Base-by-base conservation (phyloP, 345 rosid genomes). In the Pistacia integerrima region DNA sequence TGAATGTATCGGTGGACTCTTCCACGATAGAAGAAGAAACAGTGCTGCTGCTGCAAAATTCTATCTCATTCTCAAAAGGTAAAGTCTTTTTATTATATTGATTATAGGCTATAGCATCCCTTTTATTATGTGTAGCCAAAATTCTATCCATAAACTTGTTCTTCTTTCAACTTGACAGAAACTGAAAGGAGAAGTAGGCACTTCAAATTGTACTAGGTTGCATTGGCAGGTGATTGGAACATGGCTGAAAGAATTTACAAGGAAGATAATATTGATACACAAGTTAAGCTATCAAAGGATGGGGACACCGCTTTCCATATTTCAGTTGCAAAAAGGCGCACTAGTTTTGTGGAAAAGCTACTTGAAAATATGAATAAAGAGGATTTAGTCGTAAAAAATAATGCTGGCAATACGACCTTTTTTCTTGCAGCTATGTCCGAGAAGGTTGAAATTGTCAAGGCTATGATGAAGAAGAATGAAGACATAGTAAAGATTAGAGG, bases 181-280 rank as follows among this genome's bases (percentile, higher is more conserved):
- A 22, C 22, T 22, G 22, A 22, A 22, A 22, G 22, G 22, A 22
- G 22, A 22, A 22, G 22, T 22, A 22, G 22, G 22, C 22, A 22
- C 22, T 22, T 22, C 20, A 36, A 65, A 4, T 12, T 78, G 33
- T 72, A 66, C 56, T 71, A 36, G 16, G 77, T 74, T 33, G 81
- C 81, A 14, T 12, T 78, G 28, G 49, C 54, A 18, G 77, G 81
- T 0, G 74, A 78, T 49, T 67, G 77, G 77, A 44, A 4, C 4
- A 7, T n/a, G 12, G 78, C 75, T 3, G 22, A 62, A 25, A 17
- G 1, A 25, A 22, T 22, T 22, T 22, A 22, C 22, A 22, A 22
- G 22, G 22, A 22, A 22, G 22, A 22, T 22, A 22, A 22, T 22
- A 49, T 13, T 0, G 38, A 44, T 44, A 5, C 58, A n/a, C 58